Base-by-base conservation (phyloP, 192 early-diverging fungal species). In the Kappamyces sp. region DNA sequence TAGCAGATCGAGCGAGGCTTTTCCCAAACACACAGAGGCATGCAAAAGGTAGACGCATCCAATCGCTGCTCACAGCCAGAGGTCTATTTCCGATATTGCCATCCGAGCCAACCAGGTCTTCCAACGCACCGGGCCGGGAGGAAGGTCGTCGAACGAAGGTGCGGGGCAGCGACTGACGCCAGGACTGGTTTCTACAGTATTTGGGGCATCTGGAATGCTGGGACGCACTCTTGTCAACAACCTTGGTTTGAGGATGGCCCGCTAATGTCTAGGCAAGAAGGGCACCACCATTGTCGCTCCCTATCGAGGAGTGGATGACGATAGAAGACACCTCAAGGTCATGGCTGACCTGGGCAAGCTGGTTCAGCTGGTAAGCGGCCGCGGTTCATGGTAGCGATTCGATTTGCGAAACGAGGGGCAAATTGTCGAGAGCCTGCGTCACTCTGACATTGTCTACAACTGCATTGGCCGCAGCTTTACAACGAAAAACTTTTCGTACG, bases 281-380 rank as follows among this genome's bases (percentile, higher is more conserved):
- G 96, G 96, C 51, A 91, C 91, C 36, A 86, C 90, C 57, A 86
- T 98, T 32, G 83, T 98, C 58, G 78, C 88, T 37, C 90, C 96
- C 14, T 91, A 89, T 74, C 87, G 96, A 60, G 85, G 86, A 2
- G 80, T 87, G 49, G 80, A 84, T 65, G 92, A 98, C 67, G 81
- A 88, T 51, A 74, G 80, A 37, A 79, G 92, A 54, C 91, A 90
- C 64, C 78, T 98, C 68, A 92, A 88, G 80, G 78, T 88, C 11
- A 91, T 87, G 70, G 96, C 92, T 38, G 96, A 98, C 71, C 79
- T 98, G 39, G 96, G 96, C 45, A 88, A 93, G 78, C 83, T 98
- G 43, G 79, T 93, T 33, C 87, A 88, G 42, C 67, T 92, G 81
- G 84, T 84, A 63, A 30, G 48, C 45, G 35, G 39, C 31, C 66